Conservation (phyloP, 805 yeast species). For the Saccharomycopsis olivae region DNA sequence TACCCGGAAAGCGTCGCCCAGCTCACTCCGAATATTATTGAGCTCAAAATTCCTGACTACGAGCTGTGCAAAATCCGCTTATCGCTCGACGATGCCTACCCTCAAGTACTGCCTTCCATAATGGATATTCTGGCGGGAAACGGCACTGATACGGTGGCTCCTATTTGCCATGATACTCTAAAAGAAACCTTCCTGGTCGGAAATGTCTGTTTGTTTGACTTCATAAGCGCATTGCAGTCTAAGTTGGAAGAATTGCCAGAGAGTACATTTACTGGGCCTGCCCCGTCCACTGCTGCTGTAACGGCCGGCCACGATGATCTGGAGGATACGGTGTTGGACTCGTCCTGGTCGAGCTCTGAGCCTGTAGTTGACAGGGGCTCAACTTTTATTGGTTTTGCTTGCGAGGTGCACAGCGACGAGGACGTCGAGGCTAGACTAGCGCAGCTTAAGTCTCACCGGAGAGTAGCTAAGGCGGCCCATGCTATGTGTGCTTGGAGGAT, state of each 20-base stretch:
- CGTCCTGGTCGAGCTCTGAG: slow-evolving; percentile 75
- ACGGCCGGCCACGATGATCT: too few species aligned
- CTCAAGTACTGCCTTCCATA: slow-evolving; percentile 45
- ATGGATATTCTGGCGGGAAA: too few species aligned
- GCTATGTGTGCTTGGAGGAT: slow-evolving; percentile 87
- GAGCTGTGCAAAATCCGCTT: slow-evolving; percentile 49
- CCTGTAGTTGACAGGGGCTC: slow-evolving; percentile 78
- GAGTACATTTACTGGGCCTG: too few species aligned
- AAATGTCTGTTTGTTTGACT: slow-evolving; percentile 70
- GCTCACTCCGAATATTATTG: slow-evolving; percentile 27
- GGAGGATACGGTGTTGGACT: too few species aligned
- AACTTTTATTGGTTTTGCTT: slow-evolving; percentile 70
- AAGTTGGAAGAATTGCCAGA: too few species aligned
- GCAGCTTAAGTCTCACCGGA: slow-evolving; percentile 49
- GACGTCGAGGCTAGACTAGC: slow-evolving; percentile 51
- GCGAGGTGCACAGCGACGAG: slow-evolving; percentile 48
- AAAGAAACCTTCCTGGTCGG: slow-evolving; percentile 45
- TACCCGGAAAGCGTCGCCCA: slow-evolving; percentile 52
- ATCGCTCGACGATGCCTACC: slow-evolving; percentile 65
- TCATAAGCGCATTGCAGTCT: too few species aligned
- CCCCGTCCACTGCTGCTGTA: too few species aligned
- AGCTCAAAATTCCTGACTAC: slow-evolving; percentile 51
- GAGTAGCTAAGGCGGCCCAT: slow-evolving; percentile 60
- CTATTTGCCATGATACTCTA: slow-evolving; percentile 43
- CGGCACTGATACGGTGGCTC: too few species aligned